Evolutionary conservation across 225 moss, liverwort and hornwort species (phyloP), one percentile per base, ranked within the genome.

Genomic region (Physcomitrellopsis africana): DNA sequence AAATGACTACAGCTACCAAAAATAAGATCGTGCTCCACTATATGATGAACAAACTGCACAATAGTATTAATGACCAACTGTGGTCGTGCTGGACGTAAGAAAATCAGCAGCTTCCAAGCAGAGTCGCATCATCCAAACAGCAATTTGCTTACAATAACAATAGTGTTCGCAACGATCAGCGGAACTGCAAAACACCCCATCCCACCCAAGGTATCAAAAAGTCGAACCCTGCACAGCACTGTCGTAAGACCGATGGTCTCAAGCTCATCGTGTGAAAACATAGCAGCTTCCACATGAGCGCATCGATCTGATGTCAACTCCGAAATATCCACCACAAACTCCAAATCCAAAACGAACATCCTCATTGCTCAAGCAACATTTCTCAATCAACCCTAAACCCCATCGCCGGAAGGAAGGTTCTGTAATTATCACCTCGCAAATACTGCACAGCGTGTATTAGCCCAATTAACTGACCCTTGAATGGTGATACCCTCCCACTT

Each of bases 361-460:
- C 19, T 37, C 48, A 37, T 37, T 7, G 49, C 22, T 10, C 55
- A 23, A 17, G 32, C 32, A 37, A 37, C 32, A 0, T 2, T 2
- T 2, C 32, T 7, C 63, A 53, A 1, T 55, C 19, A 83, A 71
- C 62, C 67, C 67, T 26, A 56, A 67, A 12, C 29, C 27, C 60
- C 42, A 54, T 17, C 3, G 42, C 5, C 22, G 53, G 16, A 29
- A 45, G 1, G n/a, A 9, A 37, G 32, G 32, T 37, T 37, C 4
- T 0, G 13, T 18, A 29, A 4, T 9, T 8, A 76, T 54, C 60
- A 86, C 86, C 86, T 84, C 84, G 81, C 61, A 85, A 77, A 51
- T 82, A 87, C 24, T 87, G 87, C 74, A 77, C 80, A 23, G 82
- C 87, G 77, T 82, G 87, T 22, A 84, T 62, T 72, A 87, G 72